Conservation (phyloP, 2,329 filamentous ascomycete genomes). For the Keithomyces neogunnii region DNA sequence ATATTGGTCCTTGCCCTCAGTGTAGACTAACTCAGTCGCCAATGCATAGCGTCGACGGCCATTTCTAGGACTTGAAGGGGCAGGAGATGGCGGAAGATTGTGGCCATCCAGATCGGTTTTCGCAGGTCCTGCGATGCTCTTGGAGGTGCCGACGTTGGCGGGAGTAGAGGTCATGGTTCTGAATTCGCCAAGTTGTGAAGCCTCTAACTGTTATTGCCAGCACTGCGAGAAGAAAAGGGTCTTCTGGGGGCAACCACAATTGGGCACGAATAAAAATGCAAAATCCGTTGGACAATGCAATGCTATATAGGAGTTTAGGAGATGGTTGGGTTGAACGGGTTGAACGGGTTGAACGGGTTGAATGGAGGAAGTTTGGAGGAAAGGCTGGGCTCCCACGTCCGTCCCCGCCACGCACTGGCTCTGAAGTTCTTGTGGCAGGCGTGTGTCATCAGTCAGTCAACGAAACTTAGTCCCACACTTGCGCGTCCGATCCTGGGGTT, state of each 20-base stretch:
- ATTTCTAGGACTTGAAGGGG: conserved; percentile 80
- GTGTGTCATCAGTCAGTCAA: background rate
- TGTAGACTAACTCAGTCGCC: conserved; percentile 93
- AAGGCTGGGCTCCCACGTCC: background rate
- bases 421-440: background rate
- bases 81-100: conserved; percentile 81
- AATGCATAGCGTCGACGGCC: conserved; percentile 80
- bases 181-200: background rate
- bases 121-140: conserved; percentile 8
- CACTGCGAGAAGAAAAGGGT: background rate
- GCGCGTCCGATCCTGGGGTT: background rate
- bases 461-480: background rate
- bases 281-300: too few species aligned
- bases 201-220: background rate
- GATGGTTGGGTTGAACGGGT: too few species aligned
- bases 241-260: background rate
- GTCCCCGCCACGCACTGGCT: background rate
- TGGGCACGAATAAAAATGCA: too few species aligned
- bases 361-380: background rate
- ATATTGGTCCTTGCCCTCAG: conserved; percentile 93
- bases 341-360: background rate
- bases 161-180: conserved; percentile 1
- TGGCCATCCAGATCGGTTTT: conserved; percentile 75
- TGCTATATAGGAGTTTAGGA: too few species aligned
- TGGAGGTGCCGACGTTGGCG: background rate